Evolutionary conservation across 495 filamentous ascomycete species (phyloP), one percentile per base, ranked within the genome.

Genomic region (Durotheca rogersii): DNA sequence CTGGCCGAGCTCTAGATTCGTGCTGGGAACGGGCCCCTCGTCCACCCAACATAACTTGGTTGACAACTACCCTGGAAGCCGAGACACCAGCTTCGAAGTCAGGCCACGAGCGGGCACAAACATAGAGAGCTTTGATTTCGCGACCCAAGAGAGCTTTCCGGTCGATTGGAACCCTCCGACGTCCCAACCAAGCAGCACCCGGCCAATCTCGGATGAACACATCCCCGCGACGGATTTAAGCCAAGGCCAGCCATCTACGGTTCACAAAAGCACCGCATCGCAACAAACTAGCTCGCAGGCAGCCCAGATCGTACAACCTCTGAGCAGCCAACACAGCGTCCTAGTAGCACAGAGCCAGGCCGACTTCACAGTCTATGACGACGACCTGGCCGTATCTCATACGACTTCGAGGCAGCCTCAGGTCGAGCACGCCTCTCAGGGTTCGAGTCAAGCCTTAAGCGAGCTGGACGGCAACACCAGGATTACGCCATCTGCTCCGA

Each of bases 241-340:
- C 16, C 57, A 52, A 32, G 7, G 47, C 12, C 42, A 50, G 9
- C 30, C 23, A 17, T 43, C 30, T 14, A 40, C 23, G 5, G 16
- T 51, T 38, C 37, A 23, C 15, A 31, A 30, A 21, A 23, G 20
- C 3, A 14, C 19, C 32, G 9, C 17, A 43, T 60, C 56, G 7
- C 44, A 55, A 11, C 35, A 47, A 39, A 51, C 41, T 35, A 46
- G 16, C 32, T 65, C 50, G 0, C 65, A 68, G 18, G 56, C 54
- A 6, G 70, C 68, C 4, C 67, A 71, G 38, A 30, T 59, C 2
- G 50, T 69, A 3, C 42, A 47, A 16, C 53, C 56, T n/a, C 33
- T 58, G 4, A 60, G 18, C 33, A 61, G 46, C 45, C 47, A 61
- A 20, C 56, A 47, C 6, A 53, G 25, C 7, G 38, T 46, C 7